Base-by-base conservation (phyloP, 2,329 filamentous ascomycete species). In the Ceratocystiopsis minuta region DNA sequence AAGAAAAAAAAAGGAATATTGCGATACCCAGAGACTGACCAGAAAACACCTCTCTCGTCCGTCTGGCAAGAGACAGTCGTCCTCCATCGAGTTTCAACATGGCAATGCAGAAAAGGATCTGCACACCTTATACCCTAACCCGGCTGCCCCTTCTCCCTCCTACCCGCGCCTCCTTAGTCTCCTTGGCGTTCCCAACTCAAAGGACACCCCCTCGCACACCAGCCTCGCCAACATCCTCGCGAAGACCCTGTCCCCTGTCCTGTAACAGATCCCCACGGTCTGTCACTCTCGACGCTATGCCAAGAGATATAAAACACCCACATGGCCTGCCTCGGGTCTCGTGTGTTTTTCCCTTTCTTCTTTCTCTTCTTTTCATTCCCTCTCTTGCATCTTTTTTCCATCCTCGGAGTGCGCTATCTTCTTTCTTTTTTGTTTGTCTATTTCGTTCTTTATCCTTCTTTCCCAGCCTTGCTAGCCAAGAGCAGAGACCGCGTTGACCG, bases 401-500 rank as follows among this genome's bases (percentile, higher is more conserved):
- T 10, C 2, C 2, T 28, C 24, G 4, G 11, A 28, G 37, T 40
- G 46, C 43, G 42, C 37, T 41, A 41, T 36, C 39, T 28, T 28
- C 24, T 42, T 31, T 43, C 47, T 43, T 38, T 43, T 38, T 43
- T 33, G 20, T 37, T 39, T 35, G 33, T 45, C 38, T 44, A 34
- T 39, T 46, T 39, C 45, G 37, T 44, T 40, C 47, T 43, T 34
- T 40, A 28, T 46, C 17, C 41, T 47, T 44, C 43, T 46, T 48
- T 43, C 46, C 46, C 47, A 44, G 45, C 45, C 50, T 52, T 53
- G 49, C 51, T 44, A 51, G 51, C 46, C 49, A 51, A 54, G 49
- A 53, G 37, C 44, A 47, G 46, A 50, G 51, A 53, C 52, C 55
- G 53, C 54, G 54, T 57, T 55, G 54, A 56, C 46, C 55, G 54